Evolutionary conservation across 2,329 filamentous ascomycete species (phyloP).

Genomic region (Phaeophleospora eucalypticola): DNA sequence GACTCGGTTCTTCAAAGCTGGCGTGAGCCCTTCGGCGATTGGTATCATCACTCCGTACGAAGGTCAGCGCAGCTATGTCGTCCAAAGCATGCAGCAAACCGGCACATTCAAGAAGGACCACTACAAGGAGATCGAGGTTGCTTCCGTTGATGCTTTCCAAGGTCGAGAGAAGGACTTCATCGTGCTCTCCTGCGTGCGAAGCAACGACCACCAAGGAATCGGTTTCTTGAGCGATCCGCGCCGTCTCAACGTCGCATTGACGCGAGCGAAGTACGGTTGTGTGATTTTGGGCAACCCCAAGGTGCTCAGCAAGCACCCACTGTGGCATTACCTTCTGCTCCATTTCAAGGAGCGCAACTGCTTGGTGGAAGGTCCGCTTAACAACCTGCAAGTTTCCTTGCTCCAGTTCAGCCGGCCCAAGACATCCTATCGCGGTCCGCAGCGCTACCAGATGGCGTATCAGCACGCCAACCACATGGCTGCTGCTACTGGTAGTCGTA

Average conservation of each 20-base stretch:
- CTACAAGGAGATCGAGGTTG: slow-evolving; percentile 98
- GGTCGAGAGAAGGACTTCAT: slow-evolving; percentile 99
- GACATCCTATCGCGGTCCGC: slow-evolving; percentile 82
- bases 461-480: slow-evolving; percentile 61
- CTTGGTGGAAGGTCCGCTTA: slow-evolving; percentile 89
- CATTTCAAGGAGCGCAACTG: slow-evolving; percentile 98
- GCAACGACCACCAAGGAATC: slow-evolving; percentile 98
- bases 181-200: slow-evolving; percentile 93
- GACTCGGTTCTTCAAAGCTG: slow-evolving; percentile 97
- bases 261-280: slow-evolving; percentile 91
- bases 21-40: slow-evolving; percentile 88
- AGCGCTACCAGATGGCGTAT: slow-evolving; percentile 79
- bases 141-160: slow-evolving; percentile 97
- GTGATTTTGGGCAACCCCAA: slow-evolving; percentile 98
- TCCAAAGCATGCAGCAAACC: slow-evolving; percentile 98
- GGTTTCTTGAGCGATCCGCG: slow-evolving; percentile 97
- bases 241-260: slow-evolving; percentile 93
- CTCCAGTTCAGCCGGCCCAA: slow-evolving; percentile 94
- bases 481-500: slow-evolving; percentile 41
- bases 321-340: slow-evolving; percentile 91
- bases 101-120: slow-evolving; percentile 97
- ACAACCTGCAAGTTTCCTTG: slow-evolving; percentile 91
- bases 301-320: slow-evolving; percentile 92
- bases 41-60: slow-evolving; percentile 99
- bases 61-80: slow-evolving; percentile 95